Base-by-base conservation (phyloP, 2,329 filamentous ascomycete species). In the Ilyonectria destructans region DNA sequence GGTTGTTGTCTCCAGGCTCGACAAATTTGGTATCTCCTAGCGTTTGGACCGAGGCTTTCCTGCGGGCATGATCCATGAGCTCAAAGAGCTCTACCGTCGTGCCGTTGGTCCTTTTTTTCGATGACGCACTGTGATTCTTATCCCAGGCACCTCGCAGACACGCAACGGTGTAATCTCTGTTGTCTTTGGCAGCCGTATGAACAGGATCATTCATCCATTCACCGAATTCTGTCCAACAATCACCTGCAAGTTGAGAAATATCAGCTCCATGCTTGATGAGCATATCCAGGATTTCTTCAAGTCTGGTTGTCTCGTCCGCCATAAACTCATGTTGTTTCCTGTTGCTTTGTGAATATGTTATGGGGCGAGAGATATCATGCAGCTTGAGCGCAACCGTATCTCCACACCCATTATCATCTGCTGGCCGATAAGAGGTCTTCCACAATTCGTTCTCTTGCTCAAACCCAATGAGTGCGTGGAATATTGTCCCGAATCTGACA, bases 271-370 rank as follows among this genome's bases (percentile, higher is more conserved):
- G 31, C 10, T 67, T 15, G 19, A 72, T 54, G 2, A 77, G 61
- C 69, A 77, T 65, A 9, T 72, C 66, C 8, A 76, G n/a, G 31
- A 77, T 77, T 26, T 75, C 74, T 5, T 71, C 72, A 35, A 75
- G 66, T 17, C 74, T 59, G 4, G 60, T 49, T 21, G 68, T 61
- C 5, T 62, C 55, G 6, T 62, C 8, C 10, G 19, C 23, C 1
- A 23, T 37, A 7, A 58, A 1, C 4, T 23, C 23, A 12, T 21
- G 15, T 65, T 55, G 13, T 37, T 3, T 45, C 8, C 8, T 17
- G 15, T 8, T 43, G 15, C 2, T 6, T n/a, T 3, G 40, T 8
- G 17, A 4, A n/a, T 6, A 6, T 43, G 15, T 3, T 9, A 21
- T 10, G 5, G 8, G 62, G 8, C 62, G 62, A 8, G 31, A 29